phyloP scores from a whole-genome alignment of 2,329 filamentous ascomycete genomes.

The Clarireedia sp. region DNA sequence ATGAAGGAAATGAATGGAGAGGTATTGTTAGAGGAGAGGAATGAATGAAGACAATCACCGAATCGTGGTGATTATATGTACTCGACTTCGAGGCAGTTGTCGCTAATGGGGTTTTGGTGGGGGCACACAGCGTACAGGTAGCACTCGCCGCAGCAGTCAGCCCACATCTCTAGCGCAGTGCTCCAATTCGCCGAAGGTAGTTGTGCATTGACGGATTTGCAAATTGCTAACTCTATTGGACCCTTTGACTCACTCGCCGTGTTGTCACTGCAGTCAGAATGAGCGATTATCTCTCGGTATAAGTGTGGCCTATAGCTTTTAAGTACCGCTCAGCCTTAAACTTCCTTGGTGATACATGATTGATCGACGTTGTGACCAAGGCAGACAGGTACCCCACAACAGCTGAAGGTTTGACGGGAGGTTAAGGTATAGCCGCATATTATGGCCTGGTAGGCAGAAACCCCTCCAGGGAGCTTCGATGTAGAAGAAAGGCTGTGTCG shows the following conservation, averaged over 20 bases:
- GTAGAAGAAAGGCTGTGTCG: too few species aligned
- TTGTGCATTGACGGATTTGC: neutral
- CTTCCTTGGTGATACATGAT: neutral
- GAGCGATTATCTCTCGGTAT: neutral
- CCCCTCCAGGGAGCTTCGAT: too few species aligned
- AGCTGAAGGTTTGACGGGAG: neutral
- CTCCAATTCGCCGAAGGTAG: constrained; percentile 6
- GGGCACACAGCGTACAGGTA: neutral
- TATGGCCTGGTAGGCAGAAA: too few species aligned
- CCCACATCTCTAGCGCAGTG: neutral
- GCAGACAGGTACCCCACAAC: neutral
- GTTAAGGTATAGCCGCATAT: neutral
- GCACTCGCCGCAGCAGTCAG: constrained; percentile 8
- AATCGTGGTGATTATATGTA: neutral
- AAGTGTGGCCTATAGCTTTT: neutral
- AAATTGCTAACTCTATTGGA: neutral
- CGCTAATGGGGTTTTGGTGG: neutral
- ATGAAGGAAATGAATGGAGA: neutral
- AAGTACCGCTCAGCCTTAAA: neutral
- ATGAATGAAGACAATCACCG: neutral
- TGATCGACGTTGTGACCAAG: neutral
- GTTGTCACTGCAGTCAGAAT: neutral
- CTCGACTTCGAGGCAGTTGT: neutral
- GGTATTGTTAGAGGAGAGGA: neutral
- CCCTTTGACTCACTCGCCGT: constrained; percentile 5